phyloP scores from a whole-genome alignment of 2,329 filamentous ascomycete genomes.

The Pezicula carpinea region DNA sequence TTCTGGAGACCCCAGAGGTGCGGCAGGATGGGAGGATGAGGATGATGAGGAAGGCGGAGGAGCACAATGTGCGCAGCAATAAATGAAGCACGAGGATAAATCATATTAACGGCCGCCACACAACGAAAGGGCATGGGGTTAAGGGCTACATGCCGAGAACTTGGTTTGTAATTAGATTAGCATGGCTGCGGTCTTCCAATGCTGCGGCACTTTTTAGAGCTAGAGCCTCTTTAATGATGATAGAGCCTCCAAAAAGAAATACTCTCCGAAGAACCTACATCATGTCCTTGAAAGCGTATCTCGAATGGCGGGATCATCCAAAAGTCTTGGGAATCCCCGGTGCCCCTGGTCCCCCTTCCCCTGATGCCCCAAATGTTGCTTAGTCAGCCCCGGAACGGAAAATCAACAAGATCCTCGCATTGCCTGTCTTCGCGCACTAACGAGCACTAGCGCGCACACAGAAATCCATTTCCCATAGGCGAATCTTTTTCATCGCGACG shows the following conservation, averaged over 20 bases:
- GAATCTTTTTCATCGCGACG: not conserved
- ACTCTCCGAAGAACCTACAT: not conserved
- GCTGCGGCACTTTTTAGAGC: not conserved
- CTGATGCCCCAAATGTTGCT: not conserved
- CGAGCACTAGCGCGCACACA: not conserved
- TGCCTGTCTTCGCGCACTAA: not conserved
- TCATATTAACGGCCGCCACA: not conserved
- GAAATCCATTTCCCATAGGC: not conserved
- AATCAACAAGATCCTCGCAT: not conserved
- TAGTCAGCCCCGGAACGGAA: not conserved
- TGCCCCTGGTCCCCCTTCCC: too few species aligned
- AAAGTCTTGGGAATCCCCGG: not conserved
- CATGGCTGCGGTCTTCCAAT: not conserved
- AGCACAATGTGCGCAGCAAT: constrained; percentile 55
- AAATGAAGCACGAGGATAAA: constrained; percentile 5
- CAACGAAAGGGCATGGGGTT: not conserved
- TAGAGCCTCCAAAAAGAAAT: not conserved
- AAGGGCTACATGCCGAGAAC: not conserved
- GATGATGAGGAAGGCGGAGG: constrained; percentile 54
- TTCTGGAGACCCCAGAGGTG: constrained; percentile 62
- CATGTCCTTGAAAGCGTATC: too few species aligned
- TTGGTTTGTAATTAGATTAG: not conserved
- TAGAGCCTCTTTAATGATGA: not conserved
- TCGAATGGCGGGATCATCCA: too few species aligned
- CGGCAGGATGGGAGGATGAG: constrained; percentile 65